Conservation (phyloP, 108 stramenopile genomes). For the Cyclotella baltica region DNA sequence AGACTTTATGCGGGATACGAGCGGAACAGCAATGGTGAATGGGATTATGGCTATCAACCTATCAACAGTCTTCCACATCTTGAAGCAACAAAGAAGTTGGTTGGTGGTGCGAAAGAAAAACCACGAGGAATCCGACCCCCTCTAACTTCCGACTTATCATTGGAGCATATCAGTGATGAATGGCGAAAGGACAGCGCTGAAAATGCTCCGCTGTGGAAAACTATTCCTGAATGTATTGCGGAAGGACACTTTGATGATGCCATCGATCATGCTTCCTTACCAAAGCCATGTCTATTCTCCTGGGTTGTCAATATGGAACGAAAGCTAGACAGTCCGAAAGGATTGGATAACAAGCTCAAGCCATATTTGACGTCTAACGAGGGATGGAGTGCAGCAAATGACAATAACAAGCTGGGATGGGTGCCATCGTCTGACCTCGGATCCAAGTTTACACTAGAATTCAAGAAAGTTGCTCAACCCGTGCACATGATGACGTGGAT, state of each 20-base stretch:
- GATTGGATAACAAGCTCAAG: slow-evolving; percentile 56
- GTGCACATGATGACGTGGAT: slow-evolving; percentile 69
- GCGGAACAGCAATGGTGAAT: too few species aligned
- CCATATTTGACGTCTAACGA: slow-evolving; percentile 45
- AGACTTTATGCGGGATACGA: too few species aligned
- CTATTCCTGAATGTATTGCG: slow-evolving; percentile 21
- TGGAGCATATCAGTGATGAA: slow-evolving; percentile 65
- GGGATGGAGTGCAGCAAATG: slow-evolving; percentile 66
- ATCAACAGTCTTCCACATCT: slow-evolving; percentile 4
- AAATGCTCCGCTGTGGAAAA: slow-evolving; percentile 38
- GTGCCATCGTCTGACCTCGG: slow-evolving; percentile 45
- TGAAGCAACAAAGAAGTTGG: slow-evolving; percentile 33
- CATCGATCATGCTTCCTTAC: neutral
- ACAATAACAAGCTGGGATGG: slow-evolving; percentile 73
- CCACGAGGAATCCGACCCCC: slow-evolving; percentile 72
- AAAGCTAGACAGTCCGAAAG: slow-evolving; percentile 52
- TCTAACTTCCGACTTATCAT: slow-evolving; percentile 60
- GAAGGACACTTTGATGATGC: slow-evolving; percentile 5
- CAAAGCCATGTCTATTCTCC: slow-evolving; percentile 70
- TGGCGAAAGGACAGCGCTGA: slow-evolving; percentile 49
- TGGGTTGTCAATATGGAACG: slow-evolving; percentile 69
- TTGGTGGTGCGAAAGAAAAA: slow-evolving; percentile 59
- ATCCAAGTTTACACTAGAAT: slow-evolving; percentile 53
- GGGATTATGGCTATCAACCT: too few species aligned
- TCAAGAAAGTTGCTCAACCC: slow-evolving; percentile 45